Evolutionary conservation across 1,284 basidiomycete species (phyloP), one percentile per base, ranked within the genome.

Genomic region (Microbotryomycetes sp.): DNA sequence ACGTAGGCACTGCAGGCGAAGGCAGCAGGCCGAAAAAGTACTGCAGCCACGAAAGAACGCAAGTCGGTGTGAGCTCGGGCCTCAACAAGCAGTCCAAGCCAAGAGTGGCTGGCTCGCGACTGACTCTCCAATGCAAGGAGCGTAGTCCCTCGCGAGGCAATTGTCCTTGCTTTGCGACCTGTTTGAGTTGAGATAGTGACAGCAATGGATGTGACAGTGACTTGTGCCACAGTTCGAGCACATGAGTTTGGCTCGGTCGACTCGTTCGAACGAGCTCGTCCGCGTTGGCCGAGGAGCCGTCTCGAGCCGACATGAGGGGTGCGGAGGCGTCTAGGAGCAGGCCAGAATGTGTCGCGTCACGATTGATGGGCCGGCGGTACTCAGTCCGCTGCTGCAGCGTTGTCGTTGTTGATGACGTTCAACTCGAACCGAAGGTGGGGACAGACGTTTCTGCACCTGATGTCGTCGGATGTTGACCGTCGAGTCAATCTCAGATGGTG

Each of bases 61-160:
- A 29, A 15, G 45, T 19, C 45, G n/a, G 4, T 12, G 25, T 3
- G 1, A 31, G 28, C 29, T 30, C 50, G 31, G 7, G 14, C 19
- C 3, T 22, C 6, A 23, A 52, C 23, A n/a, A 19, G 28, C n/a
- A 7, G 47, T 23, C 46, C 32, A 28, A 15, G n/a, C 12, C 26
- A 29, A 45, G 19, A 16, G n/a, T 47, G 12, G 55, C 16, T 22
- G 30, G 25, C 49, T 26, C 25, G 26, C n/a, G 16, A 67, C 75
- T 60, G 45, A 77, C 77, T 49, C 77, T 64, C 78, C 78, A 79
- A 54, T 76, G 74, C 0, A 79, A 69, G 5, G 76, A 77, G 12
- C 78, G 42, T 32, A 67, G 48, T 5, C 53, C 56, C 2, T 42
- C 28, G 15, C 60, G 46, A 1, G 6, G 28, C n/a, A 67, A 19